Percentiles rank a stretch among this genome's conserved stretches.
phyloP scores from a whole-genome alignment of 306 rosid species.

The Quercus ilex region DNA sequence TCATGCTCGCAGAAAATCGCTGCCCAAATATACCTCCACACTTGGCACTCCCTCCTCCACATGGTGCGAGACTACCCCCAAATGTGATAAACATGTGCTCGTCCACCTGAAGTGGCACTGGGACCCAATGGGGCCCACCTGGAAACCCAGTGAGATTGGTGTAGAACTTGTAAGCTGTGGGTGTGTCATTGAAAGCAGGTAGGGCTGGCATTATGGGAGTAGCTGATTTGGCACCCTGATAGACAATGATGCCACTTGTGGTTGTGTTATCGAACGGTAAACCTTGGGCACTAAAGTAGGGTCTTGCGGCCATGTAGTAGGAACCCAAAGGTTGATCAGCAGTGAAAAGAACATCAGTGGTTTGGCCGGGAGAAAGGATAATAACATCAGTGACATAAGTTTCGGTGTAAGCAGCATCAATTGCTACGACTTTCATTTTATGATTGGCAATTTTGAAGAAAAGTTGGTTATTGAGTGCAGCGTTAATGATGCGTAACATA shows the following conservation, averaged over 20 bases:
- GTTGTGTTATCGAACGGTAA: background rate
- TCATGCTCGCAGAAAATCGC: conserved; percentile 57
- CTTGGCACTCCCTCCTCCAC: conserved; percentile 13
- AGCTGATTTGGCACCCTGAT: conserved; percentile 12
- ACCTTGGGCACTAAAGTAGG: conserved; percentile 10
- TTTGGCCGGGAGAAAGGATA: conserved; percentile 55
- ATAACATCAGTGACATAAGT: conserved; percentile 44
- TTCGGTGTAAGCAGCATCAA: conserved; percentile 55
- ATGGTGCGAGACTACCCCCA: conserved; percentile 28
- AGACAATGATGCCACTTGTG: conserved; percentile 40
- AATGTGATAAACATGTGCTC: conserved; percentile 49
- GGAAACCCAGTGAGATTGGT: conserved; percentile 33
- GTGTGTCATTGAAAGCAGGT: conserved; percentile 38
- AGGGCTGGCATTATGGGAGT: conserved; percentile 42
- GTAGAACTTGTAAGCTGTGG: conserved; percentile 46
- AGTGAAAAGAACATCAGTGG: conserved; percentile 46
- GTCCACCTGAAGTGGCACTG: conserved; percentile 41
- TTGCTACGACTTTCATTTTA: conserved; percentile 52
- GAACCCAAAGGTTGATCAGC: conserved; percentile 39
- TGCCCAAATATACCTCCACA: conserved; percentile 24
- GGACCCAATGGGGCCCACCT: conserved; percentile 48
- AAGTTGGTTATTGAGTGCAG: conserved; percentile 57
- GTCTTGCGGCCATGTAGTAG: conserved; percentile 61
- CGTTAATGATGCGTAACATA: conserved; percentile 55
- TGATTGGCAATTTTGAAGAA: conserved; percentile 68